These are phyloP conservation scores for Colletotrichum shisoi DNA, from an alignment of 2,329 filamentous ascomycete genomes.

Conservation along the genomic window DNA sequence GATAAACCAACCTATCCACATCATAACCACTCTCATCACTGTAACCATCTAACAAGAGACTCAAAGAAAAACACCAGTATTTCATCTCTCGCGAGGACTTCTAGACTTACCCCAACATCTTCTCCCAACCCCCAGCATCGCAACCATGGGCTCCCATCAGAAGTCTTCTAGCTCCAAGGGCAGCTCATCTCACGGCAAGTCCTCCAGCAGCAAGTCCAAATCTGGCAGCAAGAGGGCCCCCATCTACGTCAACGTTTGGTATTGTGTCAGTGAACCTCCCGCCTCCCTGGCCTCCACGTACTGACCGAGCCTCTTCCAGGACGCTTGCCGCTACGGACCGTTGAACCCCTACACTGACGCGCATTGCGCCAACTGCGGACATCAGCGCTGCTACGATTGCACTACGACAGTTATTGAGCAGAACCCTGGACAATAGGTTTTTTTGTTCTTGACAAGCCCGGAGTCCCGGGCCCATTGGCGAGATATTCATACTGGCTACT, in stretches of 20 bases:
- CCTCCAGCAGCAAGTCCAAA: neutral
- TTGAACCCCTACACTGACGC: neutral
- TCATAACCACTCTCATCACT: neutral
- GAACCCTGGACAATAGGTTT: neutral
- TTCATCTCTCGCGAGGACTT: too few relatives aligned
- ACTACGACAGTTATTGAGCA: neutral
- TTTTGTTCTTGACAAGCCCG: neutral
- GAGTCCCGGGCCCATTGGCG: too few relatives aligned
- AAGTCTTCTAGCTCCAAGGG: neutral
- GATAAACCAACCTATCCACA: neutral
- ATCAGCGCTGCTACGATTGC: slow-evolving; percentile 1
- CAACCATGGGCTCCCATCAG: neutral
- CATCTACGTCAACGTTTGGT: neutral
- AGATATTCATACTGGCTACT: neutral
- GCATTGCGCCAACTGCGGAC: slow-evolving; percentile 10
- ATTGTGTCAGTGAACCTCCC: slow-evolving; percentile 11
- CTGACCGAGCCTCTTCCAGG: slow-evolving; percentile 11
- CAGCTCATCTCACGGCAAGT: slow-evolving; percentile 7
- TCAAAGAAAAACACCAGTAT: neutral
- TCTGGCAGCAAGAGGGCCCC: neutral
- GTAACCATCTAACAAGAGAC: too few relatives aligned
- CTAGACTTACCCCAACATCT: neutral
- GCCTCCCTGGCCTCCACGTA: neutral
- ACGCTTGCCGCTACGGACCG: neutral
- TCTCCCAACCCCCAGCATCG: neutral